Percentiles rank a stretch among this genome's conserved stretches.
Conservation (phyloP, 1,284 basidiomycete genomes). For the Mycosarcoma mackinlayi region DNA sequence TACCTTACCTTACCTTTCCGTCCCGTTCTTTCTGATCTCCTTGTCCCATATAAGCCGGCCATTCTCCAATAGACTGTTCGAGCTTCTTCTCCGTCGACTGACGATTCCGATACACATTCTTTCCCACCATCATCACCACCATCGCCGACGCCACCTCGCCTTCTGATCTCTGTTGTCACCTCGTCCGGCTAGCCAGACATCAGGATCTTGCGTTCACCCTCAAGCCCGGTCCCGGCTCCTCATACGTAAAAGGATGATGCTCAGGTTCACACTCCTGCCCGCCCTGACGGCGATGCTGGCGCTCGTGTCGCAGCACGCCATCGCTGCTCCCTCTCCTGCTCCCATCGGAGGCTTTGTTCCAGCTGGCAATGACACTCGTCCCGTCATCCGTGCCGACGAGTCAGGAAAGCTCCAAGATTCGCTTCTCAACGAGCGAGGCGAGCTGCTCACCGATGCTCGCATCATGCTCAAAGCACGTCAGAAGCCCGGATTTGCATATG, state of each 20-base stretch:
- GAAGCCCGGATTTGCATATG: conserved; percentile 45
- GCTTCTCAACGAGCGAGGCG: conserved; percentile 39
- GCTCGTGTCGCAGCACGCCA: conserved; percentile 17
- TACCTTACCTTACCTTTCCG: too few species aligned
- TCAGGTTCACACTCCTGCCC: conserved; percentile 16
- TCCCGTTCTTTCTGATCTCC: too few species aligned
- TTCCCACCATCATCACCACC: background rate
- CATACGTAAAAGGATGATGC: conserved; percentile 28
- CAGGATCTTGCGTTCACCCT: background rate
- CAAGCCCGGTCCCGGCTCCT: background rate
- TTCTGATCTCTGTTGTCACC: too few species aligned
- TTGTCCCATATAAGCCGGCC: too few species aligned
- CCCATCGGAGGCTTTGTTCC: conserved; percentile 21
- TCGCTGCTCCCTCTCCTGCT: conserved; percentile 25
- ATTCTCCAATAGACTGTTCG: too few species aligned
- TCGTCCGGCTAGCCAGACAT: too few species aligned
- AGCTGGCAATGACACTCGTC: conserved; percentile 34
- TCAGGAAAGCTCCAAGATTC: conserved; percentile 36
- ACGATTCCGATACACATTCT: too few species aligned
- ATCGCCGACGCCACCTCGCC: background rate
- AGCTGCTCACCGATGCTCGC: conserved; percentile 32
- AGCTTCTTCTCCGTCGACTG: background rate
- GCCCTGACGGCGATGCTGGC: conserved; percentile 21
- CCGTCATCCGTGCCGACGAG: conserved; percentile 34
- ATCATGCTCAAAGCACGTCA: conserved; percentile 42